Evolutionary conservation across 805 yeast genomes (phyloP).

Genomic region (Starmerella bacillaris): DNA sequence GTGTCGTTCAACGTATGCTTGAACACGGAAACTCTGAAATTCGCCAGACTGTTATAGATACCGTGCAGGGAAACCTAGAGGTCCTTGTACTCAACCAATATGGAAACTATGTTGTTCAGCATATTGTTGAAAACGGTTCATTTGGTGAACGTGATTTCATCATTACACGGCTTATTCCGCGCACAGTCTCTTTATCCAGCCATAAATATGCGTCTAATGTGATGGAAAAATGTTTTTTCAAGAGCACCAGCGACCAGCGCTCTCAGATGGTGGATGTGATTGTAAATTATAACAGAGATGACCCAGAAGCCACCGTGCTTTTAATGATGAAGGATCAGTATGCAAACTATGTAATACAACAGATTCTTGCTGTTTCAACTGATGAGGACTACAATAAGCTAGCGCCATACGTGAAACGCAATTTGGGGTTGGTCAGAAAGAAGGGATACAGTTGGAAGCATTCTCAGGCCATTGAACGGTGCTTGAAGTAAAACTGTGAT

Average conservation of each 20-base stretch:
- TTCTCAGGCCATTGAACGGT: conserved; percentile 62
- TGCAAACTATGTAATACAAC: conserved; percentile 94
- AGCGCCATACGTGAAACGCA: conserved; percentile 60
- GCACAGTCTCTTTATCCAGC: conserved; percentile 67
- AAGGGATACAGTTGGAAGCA: conserved; percentile 53
- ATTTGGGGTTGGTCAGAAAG: conserved; percentile 45
- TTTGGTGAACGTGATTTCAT: conserved; percentile 41
- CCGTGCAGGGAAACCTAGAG: conserved; percentile 52
- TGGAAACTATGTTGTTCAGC: conserved; percentile 96
- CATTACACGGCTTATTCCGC: conserved; percentile 47
- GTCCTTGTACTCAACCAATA: conserved; percentile 85
- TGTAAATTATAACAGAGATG: conserved; percentile 12
- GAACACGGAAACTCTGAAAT: conserved; percentile 57
- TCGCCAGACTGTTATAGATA: conserved; percentile 48
- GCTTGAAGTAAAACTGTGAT: conserved; percentile 7
- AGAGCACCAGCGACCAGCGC: conserved; percentile 49
- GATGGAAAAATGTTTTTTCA: conserved; percentile 78
- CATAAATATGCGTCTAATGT: conserved; percentile 97
- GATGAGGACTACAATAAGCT: conserved; percentile 51
- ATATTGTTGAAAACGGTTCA: conserved; percentile 68
- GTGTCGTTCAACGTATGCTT: conserved; percentile 82
- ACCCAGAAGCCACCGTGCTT: conserved; percentile 36
- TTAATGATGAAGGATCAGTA: conserved; percentile 95
- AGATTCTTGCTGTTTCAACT: conserved; percentile 65
- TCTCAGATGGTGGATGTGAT: conserved; percentile 47